Evolutionary conservation across 75 land plant genomes (phyloP), one percentile per base, ranked within the genome.

Genomic region (Sequoia sempervirens): DNA sequence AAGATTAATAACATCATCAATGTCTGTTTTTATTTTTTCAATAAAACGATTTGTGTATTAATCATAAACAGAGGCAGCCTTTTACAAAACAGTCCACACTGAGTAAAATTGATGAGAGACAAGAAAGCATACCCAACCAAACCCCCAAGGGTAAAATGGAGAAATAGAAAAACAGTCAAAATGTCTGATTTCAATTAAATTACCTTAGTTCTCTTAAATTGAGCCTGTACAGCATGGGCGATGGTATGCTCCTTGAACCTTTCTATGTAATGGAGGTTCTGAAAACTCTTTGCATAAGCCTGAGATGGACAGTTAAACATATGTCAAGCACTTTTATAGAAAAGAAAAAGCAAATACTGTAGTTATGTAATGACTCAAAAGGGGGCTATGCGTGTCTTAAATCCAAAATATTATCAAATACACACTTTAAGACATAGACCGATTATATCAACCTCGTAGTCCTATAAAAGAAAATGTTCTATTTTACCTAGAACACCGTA

Each of bases 191-290:
- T 78, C 80, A 34, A 54, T 45, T 56, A n/a, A 72, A 43, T 36
- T 80, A 96, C 98, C 95, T 96, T 95, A 38, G 98, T 96, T 78
- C 89, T 92, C 81, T 91, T 94, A 83, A 91, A 95, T 79, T 86
- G 81, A 26, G 92, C 79, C 53, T 89, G 85, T 45, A 95, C 72
- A 46, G 94, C 96, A 84, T 96, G 98, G 28, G 93, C 88, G 84
- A 96, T 95, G 18, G 98, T 96, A 85, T 94, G 98, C 81, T 93
- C 94, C 85, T 92, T 90, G 86, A 93, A 88, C 38, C 93, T 90
- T 34, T 96, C 98, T 38, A 95, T 86, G 85, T 93, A 93, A 72
- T 96, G 98, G 32, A 96, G 90, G 90, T 96, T 96, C 80, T 93
- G 92, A 74, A 93, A 93, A 81, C 95, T 90, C 86, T 93, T 95